A percentile compares a stretch with the other conserved stretches of the same genome.
Evolutionary conservation across 345 rosid genomes (phyloP).

Genomic region (Nasturtium officinale): DNA sequence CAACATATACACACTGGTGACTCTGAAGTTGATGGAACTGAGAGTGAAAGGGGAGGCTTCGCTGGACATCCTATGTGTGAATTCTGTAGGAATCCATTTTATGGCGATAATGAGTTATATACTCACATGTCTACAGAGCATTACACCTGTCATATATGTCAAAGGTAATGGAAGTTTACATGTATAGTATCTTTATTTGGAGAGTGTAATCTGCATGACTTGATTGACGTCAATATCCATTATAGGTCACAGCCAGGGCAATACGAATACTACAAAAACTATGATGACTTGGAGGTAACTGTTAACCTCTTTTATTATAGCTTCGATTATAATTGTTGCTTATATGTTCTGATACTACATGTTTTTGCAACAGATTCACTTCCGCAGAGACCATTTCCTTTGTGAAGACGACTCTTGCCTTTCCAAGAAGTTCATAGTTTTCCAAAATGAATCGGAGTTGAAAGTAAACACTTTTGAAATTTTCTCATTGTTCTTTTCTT

Average conservation of each 20-base stretch:
- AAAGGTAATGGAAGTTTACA: conserved; percentile 55
- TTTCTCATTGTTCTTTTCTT: neutral
- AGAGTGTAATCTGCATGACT: neutral
- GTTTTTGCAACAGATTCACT: conserved; percentile 69
- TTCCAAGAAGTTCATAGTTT: conserved; percentile 82
- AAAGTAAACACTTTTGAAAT: conserved; percentile 57
- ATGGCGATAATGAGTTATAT: conserved; percentile 92
- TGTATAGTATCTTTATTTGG: neutral
- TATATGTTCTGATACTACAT: conserved; percentile 14
- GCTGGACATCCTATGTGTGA: conserved; percentile 93
- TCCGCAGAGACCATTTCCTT: conserved; percentile 80
- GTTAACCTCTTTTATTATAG: neutral
- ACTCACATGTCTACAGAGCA: conserved; percentile 92
- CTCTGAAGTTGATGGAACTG: conserved; percentile 93
- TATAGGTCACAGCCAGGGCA: conserved; percentile 92
- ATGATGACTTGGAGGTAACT: conserved; percentile 84
- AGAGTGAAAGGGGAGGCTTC: conserved; percentile 96
- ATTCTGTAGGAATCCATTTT: conserved; percentile 82
- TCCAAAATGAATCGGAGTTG: conserved; percentile 82
- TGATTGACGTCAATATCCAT: conserved; percentile 5
- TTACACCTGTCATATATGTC: conserved; percentile 91
- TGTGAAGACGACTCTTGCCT: conserved; percentile 98
- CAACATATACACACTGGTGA: conserved; percentile 88
- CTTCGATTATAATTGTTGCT: neutral
- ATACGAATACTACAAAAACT: conserved; percentile 81